These are phyloP conservation scores for Rachicladosporium sp. DNA, from an alignment of 2,329 filamentous ascomycete genomes.

Conservation along the genomic window DNA sequence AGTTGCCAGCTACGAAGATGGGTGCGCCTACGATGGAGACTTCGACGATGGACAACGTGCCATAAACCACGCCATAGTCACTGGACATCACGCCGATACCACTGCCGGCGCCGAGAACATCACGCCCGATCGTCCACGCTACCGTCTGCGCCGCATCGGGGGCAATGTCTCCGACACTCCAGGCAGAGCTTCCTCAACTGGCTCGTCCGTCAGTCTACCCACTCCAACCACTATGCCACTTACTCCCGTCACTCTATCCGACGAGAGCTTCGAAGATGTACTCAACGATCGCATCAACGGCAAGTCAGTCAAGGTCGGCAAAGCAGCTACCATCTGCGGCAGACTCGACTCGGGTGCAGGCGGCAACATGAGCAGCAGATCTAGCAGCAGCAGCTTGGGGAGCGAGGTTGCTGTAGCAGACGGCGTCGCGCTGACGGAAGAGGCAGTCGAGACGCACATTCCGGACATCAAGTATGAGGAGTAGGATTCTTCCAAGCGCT, in stretches of 20 bases:
- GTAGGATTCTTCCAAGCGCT: not conserved
- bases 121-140: conserved; percentile 2
- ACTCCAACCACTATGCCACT: conserved; percentile 12
- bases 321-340: conserved; percentile 10
- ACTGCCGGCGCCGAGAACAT: not conserved
- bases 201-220: conserved; percentile 21
- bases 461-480: conserved; percentile 20
- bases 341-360: conserved; percentile 5
- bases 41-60: conserved; percentile 19
- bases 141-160: conserved; percentile 9
- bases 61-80: conserved; percentile 16
- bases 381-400: conserved; percentile 13
- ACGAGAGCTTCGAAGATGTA: conserved; percentile 9
- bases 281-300: conserved; percentile 5
- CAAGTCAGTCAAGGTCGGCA: conserved; percentile 8
- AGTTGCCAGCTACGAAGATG: conserved; percentile 14
- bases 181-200: conserved; percentile 16
- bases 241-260: conserved; percentile 8
- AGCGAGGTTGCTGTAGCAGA: conserved; percentile 36
- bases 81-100: no score
- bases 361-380: conserved; percentile 2
- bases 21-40: conserved; percentile 19
- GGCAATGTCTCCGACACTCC: conserved; percentile 12
- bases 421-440: conserved; percentile 46
- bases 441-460: conserved; percentile 37